Base-by-base conservation (phyloP, 169 alveolate species). In the Hepatocystis sp. region DNA sequence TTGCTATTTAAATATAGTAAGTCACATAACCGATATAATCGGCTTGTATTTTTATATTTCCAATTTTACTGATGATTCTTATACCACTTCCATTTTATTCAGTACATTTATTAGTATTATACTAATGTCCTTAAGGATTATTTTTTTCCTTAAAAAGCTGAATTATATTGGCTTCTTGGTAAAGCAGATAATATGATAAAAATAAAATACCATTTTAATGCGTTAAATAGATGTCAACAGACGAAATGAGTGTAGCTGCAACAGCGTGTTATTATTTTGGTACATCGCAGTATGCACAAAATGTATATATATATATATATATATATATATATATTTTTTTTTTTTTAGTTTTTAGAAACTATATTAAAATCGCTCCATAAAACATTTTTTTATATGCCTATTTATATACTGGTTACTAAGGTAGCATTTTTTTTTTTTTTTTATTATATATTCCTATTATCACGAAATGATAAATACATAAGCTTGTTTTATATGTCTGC, bases 361-460 rank as follows among this genome's bases (percentile, higher is more conserved):
- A 39, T 49, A 19, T 32, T 81, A 27, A 81, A 81, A 28, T 81
- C 89, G 13, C 66, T 81, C 11, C 89, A 81, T 32, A 81, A 63
- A 40, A 81, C 84, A 4, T 81, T 81, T 53, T 81, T 81, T 63
- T 81, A 61, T 40, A 81, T 63, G 55, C 89, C 89, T 27, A 63
- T 81, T 49, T 61, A 42, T 40, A 81, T 81, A n/a, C 61, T 81
- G 28, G 89, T 81, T 8, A 81, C 89, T 8, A 81, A 81, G 89
- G 89, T 81, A 36, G 30, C 19, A 28, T 25, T 7, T 8, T 34
- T 56, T 42, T 1, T 42, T n/a, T 23, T 51, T 67, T 49, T 53
- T 2, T 28, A 47, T 49, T 21, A n/a, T 32, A 13, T 5, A n/a
- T 32, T 60, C 36, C 28, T 10, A 0, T n/a, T n/a, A n/a, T n/a